phyloP scores from a whole-genome alignment of 2,329 filamentous ascomycete genomes.

The Eutypa lata region DNA sequence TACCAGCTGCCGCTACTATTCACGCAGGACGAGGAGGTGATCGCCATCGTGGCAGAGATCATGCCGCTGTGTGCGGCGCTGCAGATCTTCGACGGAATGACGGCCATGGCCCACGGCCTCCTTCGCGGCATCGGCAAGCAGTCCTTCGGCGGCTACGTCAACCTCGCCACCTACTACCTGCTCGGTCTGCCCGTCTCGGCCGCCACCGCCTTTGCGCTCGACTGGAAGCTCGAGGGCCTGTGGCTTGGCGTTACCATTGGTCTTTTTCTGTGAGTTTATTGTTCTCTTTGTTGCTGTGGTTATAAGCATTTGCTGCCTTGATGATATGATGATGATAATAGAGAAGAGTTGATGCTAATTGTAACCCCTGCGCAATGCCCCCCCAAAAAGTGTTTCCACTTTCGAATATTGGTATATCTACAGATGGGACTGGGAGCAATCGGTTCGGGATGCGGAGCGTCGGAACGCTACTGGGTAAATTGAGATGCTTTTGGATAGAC shows the following conservation, averaged over 20 bases:
- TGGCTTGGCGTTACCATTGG: slow-evolving; percentile 79
- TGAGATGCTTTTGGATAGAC: not conserved
- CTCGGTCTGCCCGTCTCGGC: slow-evolving; percentile 84
- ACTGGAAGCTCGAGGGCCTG: slow-evolving; percentile 75
- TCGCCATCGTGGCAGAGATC: slow-evolving; percentile 63
- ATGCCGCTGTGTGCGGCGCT: slow-evolving; percentile 83
- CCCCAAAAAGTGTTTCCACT: slow-evolving; percentile 42
- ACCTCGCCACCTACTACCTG: slow-evolving; percentile 80
- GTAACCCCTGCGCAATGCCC: too few species aligned
- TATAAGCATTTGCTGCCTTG: too few species aligned
- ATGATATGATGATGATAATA: too few species aligned
- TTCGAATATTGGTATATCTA: slow-evolving; percentile 54
- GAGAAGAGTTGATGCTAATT: slow-evolving; percentile 3
- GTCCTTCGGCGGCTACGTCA: slow-evolving; percentile 85
- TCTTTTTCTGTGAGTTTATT: slow-evolving; percentile 52
- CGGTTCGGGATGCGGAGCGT: slow-evolving; percentile 49
- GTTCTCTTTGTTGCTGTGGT: not conserved
- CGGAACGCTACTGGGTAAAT: slow-evolving; percentile 45
- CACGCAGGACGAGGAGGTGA: slow-evolving; percentile 69
- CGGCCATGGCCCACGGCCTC: slow-evolving; percentile 77
- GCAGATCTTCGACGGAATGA: slow-evolving; percentile 83
- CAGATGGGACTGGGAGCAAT: slow-evolving; percentile 51
- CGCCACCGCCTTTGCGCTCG: slow-evolving; percentile 69
- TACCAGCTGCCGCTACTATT: slow-evolving; percentile 75
- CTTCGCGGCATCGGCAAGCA: slow-evolving; percentile 85